These are phyloP conservation scores for Penicillium simplicissimum DNA, from an alignment of 495 filamentous ascomycete species.

Conservation along the genomic window DNA sequence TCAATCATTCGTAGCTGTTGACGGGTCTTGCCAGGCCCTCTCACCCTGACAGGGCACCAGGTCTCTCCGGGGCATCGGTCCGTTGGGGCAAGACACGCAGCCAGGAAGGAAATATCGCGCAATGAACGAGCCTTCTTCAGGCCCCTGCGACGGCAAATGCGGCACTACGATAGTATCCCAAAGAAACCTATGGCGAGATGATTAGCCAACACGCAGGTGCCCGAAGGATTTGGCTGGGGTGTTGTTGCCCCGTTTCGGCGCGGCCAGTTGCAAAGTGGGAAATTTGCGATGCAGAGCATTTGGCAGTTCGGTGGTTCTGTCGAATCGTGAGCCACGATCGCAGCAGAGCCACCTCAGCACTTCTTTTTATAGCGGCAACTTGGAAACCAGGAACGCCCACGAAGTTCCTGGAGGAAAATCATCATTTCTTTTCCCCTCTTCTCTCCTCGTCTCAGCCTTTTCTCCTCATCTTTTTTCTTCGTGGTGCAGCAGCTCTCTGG, in stretches of 20 bases:
- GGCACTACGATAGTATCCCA: slow-evolving; percentile 8
- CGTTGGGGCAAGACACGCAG: not conserved
- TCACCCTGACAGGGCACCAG: not conserved
- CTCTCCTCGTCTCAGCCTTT: not conserved
- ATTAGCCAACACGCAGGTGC: not conserved
- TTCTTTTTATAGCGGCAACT: slow-evolving; percentile 3
- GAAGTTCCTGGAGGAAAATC: not conserved
- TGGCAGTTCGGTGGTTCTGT: slow-evolving; percentile 24
- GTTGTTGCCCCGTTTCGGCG: slow-evolving; percentile 6
- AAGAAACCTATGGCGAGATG: too few relatives aligned
- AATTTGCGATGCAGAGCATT: slow-evolving; percentile 9
- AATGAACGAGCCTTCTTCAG: slow-evolving; percentile 3
- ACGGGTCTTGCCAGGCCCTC: not conserved
- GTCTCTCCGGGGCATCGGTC: not conserved
- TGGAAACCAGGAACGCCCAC: not conserved
- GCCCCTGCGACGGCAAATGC: slow-evolving; percentile 7
- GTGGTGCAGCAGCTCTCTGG: not conserved
- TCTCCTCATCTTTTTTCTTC: not conserved
- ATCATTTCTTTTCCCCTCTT: not conserved
- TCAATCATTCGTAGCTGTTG: not conserved
- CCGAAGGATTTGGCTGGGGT: not conserved
- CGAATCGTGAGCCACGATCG: slow-evolving; percentile 28
- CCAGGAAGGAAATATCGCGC: not conserved
- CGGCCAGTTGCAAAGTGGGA: slow-evolving; percentile 7
- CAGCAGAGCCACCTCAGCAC: slow-evolving; percentile 11